Evolutionary conservation across 768 basidiomycete genomes (phyloP).

Genomic region (Dentipellis sp.): DNA sequence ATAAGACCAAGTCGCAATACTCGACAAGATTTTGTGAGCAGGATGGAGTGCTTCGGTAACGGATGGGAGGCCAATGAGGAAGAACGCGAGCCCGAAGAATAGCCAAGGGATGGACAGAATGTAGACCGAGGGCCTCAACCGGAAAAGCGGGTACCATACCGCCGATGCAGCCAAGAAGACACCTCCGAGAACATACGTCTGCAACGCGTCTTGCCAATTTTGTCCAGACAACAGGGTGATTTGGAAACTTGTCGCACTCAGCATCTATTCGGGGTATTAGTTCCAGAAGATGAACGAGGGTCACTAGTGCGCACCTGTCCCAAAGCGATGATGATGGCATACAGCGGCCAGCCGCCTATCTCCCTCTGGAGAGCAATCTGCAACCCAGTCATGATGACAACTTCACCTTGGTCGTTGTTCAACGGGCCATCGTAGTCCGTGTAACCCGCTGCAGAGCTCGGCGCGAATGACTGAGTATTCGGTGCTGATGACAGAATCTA

Average conservation of each 20-base stretch:
- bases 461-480: constrained; percentile 38
- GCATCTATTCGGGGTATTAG: constrained; percentile 40
- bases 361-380: constrained; percentile 81
- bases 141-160: constrained; percentile 87
- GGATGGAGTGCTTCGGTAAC: constrained; percentile 47
- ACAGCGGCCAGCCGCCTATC: constrained; percentile 82
- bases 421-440: constrained; percentile 39
- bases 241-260: constrained; percentile 91
- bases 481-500: constrained; percentile 20
- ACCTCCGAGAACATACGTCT: constrained; percentile 85
- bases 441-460: constrained; percentile 28
- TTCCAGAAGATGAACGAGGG: background rate
- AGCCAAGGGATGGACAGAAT: constrained; percentile 84
- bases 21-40: constrained; percentile 60
- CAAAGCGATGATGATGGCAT: constrained; percentile 79
- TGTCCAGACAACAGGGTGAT: constrained; percentile 84
- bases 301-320: constrained; percentile 50
- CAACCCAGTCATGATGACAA: constrained; percentile 70
- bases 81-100: constrained; percentile 86
- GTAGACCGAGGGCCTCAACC: constrained; percentile 81
- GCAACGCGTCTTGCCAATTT: constrained; percentile 71
- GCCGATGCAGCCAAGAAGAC: constrained; percentile 81
- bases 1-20: constrained; percentile 83
- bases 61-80: constrained; percentile 84
- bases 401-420: constrained; percentile 34